Percentiles rank a stretch among this genome's conserved stretches.
These are phyloP conservation scores for Trypanosoma scelopori DNA, from an alignment of 208 protist genomes.

Conservation along the genomic window DNA sequence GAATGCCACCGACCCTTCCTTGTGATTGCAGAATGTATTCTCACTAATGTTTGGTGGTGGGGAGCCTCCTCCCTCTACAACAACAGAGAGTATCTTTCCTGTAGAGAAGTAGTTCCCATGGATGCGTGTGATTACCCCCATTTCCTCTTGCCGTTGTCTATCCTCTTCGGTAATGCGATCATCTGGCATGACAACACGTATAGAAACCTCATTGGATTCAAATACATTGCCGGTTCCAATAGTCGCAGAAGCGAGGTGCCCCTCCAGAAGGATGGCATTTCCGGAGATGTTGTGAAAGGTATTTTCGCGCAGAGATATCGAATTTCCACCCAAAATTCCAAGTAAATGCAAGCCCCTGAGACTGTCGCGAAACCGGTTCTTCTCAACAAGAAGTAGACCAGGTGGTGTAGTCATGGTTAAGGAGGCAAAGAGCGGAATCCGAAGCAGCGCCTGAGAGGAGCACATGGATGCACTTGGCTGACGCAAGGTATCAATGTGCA, in stretches of 20 bases:
- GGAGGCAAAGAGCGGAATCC: conserved; percentile 52
- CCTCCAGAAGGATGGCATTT: conserved; percentile 54
- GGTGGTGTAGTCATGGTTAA: conserved; percentile 58
- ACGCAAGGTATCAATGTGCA: conserved; percentile 71
- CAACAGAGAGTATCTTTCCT: conserved; percentile 35
- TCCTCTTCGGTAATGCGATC: conserved; percentile 11
- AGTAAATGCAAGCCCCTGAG: conserved; percentile 46
- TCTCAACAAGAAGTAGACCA: conserved; percentile 61
- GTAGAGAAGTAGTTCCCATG: conserved; percentile 64
- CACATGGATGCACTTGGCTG: conserved; percentile 42
- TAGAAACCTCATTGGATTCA: conserved; percentile 42
- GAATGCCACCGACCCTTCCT: conserved; percentile 36
- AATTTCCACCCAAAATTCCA: conserved; percentile 51
- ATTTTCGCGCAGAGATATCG: conserved; percentile 56
- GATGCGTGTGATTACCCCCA: conserved; percentile 48
- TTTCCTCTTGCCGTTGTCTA: conserved; percentile 3
- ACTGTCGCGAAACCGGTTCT: conserved; percentile 58
- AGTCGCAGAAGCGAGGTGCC: conserved; percentile 65
- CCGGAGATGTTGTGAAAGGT: conserved; percentile 49
- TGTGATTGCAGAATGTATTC: conserved; percentile 65
- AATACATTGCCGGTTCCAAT: conserved; percentile 75
- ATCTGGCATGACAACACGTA: conserved; percentile 34
- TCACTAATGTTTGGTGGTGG: conserved; percentile 37
- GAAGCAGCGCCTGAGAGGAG: conserved; percentile 60
- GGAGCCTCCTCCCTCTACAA: conserved; percentile 35